Evolutionary conservation across 805 yeast genomes (phyloP).

Genomic region (Saitoella complicata): DNA sequence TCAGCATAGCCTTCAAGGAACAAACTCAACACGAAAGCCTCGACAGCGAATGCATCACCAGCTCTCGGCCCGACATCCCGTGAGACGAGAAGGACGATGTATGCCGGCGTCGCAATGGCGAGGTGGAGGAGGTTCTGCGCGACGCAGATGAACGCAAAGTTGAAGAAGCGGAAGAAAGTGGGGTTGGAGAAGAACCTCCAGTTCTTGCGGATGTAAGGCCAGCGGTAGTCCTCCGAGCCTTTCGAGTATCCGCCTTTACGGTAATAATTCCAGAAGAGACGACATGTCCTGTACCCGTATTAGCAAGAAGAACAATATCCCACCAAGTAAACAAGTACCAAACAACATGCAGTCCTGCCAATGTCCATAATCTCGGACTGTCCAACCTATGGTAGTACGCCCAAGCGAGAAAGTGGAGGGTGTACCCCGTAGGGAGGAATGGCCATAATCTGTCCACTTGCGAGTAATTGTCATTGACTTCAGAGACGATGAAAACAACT

Average conservation of each 20-base stretch:
- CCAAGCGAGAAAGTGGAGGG: conserved; percentile 4
- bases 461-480: background rate
- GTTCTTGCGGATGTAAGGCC: background rate
- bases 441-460: conserved; percentile 11
- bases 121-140: background rate
- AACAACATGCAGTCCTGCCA: conserved; percentile 1
- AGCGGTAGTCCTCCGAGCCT: conserved; percentile 2
- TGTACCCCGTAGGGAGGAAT: conserved; percentile 1
- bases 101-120: background rate
- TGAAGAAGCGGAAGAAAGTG: background rate
- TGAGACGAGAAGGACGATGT: background rate
- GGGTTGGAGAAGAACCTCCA: background rate
- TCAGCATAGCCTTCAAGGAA: conserved; percentile 1
- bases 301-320: too few species aligned
- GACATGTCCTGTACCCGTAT: background rate
- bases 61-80: background rate
- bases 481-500: background rate
- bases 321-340: conserved; percentile 1
- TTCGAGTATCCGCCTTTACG: conserved; percentile 6
- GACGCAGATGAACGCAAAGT: background rate
- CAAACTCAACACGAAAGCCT: background rate
- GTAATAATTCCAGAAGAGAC: conserved; percentile 4
- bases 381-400: conserved; percentile 1
- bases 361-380: background rate
- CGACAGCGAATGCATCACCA: background rate